phyloP scores from a whole-genome alignment of 106 monocot species.

The Alisma plantagoaquatica region DNA sequence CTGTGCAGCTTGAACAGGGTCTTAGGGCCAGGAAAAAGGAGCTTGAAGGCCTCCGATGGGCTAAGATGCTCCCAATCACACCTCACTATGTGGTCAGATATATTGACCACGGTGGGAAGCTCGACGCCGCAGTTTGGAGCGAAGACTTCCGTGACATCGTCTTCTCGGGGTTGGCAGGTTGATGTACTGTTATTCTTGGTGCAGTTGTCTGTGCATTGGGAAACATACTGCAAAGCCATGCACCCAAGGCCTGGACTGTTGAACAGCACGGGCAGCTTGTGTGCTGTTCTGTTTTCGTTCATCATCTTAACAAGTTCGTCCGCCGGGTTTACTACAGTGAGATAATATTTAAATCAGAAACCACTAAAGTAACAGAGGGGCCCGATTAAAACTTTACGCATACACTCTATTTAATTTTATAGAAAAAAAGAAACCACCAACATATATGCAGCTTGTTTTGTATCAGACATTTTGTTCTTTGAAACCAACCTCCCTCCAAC shows the following conservation, averaged over 20 bases:
- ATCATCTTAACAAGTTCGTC: slow-evolving; percentile 41
- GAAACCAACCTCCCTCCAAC: no score
- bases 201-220: slow-evolving; percentile 48
- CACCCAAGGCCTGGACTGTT: slow-evolving; percentile 66
- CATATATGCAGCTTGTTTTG: no score
- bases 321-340: slow-evolving; percentile 46
- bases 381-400: no score
- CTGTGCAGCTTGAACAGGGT: slow-evolving; percentile 22
- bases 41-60: slow-evolving; percentile 32
- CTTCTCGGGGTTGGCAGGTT: slow-evolving; percentile 34
- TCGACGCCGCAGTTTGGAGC: slow-evolving; percentile 89
- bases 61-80: slow-evolving; percentile 32
- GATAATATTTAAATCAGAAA: neutral
- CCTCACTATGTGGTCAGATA: slow-evolving; percentile 38
- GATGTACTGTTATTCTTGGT: slow-evolving; percentile 37
- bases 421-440: no score
- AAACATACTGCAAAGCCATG: slow-evolving; percentile 79
- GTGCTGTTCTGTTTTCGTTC: slow-evolving; percentile 49
- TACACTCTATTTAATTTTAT: no score
- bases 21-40: slow-evolving; percentile 21
- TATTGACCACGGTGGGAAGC: slow-evolving; percentile 42
- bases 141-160: slow-evolving; percentile 63
- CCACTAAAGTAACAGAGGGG: neutral
- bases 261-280: slow-evolving; percentile 44
- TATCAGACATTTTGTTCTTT: no score